Base-by-base conservation (phyloP, 768 basidiomycete species). In the Sarcodon aspratus region DNA sequence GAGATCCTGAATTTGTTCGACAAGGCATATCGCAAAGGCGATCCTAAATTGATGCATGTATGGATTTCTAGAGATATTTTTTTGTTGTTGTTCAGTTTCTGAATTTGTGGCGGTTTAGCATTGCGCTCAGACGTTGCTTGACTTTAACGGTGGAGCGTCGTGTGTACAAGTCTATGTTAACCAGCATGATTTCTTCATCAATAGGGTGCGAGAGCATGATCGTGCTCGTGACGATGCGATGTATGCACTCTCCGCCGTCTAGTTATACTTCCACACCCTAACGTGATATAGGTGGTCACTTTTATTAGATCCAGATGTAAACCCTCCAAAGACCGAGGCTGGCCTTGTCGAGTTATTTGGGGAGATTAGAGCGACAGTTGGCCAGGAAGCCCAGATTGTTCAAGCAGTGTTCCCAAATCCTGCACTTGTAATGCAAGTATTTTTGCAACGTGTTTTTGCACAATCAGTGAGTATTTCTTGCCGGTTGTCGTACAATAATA, bases 131-230 rank as follows among this genome's bases (percentile, higher is more conserved):
- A 95, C 91, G 2, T 70, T 99, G 6, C 76, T 96, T 13, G 96
- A 98, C 63, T 99, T 99, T 69, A 99, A 99, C 55, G 96, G 96
- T 6, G 96, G 96, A 8, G 72, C 87, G 40, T 95, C 93, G 0
- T 98, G 96, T 60, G 87, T 99, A 6, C 94, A 97, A 65, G 90
- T 98, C 10, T 99, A 98, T 58, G 96, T 99, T 48, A 99, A 98
- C 59, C 96, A 99, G 61, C 96, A 99, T 57, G 96, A 98, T 62
- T 99, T 99, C 72, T 99, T 99, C 73, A 97, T 98, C 63, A 94
- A 94, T 61, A 79, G 89, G 48, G 80, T 90, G 36, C 80, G 85
- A 34, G 83, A 82, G 47, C 71, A 71, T 33, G 73, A 74, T 51
- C 66, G 74, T 11, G 65, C 67, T 36, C 71, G 77, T 33, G 81